Percentiles rank a stretch among this genome's conserved stretches.
Evolutionary conservation across 192 early-diverging fungal genomes (phyloP).

Genomic region (Umbelopsis isabellina): DNA sequence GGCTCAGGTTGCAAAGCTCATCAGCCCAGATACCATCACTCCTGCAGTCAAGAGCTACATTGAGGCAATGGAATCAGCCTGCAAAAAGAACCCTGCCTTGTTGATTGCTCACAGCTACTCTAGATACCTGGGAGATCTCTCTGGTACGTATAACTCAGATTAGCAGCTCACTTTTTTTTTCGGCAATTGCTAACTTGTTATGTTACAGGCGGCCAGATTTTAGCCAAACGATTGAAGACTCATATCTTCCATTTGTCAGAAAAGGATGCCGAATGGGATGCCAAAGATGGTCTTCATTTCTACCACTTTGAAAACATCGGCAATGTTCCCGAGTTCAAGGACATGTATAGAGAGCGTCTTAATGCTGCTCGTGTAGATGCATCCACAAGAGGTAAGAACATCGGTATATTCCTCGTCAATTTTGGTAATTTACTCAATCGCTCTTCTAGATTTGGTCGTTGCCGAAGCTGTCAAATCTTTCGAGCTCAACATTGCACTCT

Average conservation of each 20-base stretch:
- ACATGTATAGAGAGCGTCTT: conserved; percentile 49
- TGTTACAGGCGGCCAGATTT: conserved; percentile 51
- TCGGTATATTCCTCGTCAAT: background rate
- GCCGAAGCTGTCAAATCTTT: conserved; percentile 33
- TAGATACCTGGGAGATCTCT: conserved; percentile 61
- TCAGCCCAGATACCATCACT: conserved; percentile 32
- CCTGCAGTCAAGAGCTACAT: conserved; percentile 57
- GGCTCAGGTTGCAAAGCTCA: conserved; percentile 36
- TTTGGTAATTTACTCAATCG: background rate
- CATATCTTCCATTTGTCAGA: conserved; percentile 46
- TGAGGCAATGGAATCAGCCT: conserved; percentile 46
- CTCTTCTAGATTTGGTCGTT: conserved; percentile 30
- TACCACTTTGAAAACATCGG: conserved; percentile 55
- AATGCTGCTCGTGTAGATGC: conserved; percentile 48
- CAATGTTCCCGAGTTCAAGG: conserved; percentile 52
- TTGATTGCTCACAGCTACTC: conserved; percentile 59
- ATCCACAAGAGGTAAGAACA: conserved; percentile 29
- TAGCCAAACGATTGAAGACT: conserved; percentile 55
- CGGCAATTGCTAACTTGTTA: background rate
- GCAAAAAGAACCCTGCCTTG: conserved; percentile 45
- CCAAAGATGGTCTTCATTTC: conserved; percentile 47
- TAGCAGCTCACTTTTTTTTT: background rate
- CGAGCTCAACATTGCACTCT: conserved; percentile 39
- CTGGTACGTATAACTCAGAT: conserved; percentile 21
- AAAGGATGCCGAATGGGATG: conserved; percentile 41